A percentile compares a stretch with the other conserved stretches of the same genome.
phyloP scores from a whole-genome alignment of 768 basidiomycete genomes.

The Suillus americanus region DNA sequence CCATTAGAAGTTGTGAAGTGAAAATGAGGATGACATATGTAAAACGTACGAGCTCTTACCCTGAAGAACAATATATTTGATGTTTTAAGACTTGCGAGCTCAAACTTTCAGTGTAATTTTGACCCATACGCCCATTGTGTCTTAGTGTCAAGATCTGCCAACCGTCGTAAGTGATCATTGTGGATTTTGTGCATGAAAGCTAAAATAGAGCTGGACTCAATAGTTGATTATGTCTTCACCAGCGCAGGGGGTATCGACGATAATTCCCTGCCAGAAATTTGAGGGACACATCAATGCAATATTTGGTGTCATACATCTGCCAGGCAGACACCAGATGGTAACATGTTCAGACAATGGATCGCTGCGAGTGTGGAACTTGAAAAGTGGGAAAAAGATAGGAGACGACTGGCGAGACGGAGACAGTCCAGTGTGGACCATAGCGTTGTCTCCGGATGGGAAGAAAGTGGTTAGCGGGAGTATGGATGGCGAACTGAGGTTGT shows the following conservation, averaged over 20 bases:
- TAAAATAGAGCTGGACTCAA: neutral
- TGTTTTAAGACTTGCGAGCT: too few relatives aligned
- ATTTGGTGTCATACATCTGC: accelerated
- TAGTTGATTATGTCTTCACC: neutral
- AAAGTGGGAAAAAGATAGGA: neutral
- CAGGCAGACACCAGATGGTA: neutral
- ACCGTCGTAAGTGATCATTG: neutral
- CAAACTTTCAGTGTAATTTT: neutral
- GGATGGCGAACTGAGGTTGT: neutral
- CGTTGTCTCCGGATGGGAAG: neutral
- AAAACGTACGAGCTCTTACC: too few relatives aligned
- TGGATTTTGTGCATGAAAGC: neutral
- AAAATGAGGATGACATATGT: too few relatives aligned
- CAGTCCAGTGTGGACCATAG: neutral
- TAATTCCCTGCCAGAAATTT: neutral
- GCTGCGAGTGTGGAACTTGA: neutral
- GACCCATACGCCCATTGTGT: neutral
- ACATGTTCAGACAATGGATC: neutral
- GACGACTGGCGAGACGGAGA: neutral
- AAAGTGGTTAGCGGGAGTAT: neutral
- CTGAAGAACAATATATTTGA: too few relatives aligned
- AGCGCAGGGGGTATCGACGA: neutral
- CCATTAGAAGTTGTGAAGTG: too few relatives aligned
- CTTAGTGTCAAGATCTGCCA: neutral
- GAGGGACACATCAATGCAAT: neutral